Evolutionary conservation across 2,329 filamentous ascomycete species (phyloP), one percentile per base, ranked within the genome.

Genomic region (Exophiala dermatitidis): DNA sequence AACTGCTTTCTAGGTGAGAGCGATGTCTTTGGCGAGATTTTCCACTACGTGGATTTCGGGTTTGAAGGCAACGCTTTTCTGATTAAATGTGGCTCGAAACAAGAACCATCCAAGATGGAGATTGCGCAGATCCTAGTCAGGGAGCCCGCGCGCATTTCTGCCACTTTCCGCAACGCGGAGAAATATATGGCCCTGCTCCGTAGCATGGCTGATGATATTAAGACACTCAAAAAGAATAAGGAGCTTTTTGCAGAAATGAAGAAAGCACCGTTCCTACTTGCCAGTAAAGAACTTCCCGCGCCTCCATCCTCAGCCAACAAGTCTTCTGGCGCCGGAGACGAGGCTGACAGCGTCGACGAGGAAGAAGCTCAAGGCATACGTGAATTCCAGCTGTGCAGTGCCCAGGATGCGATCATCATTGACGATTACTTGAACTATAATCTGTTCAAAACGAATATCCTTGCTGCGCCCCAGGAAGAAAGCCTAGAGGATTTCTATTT

Each of bases 1-100:
- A 77, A 83, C 38, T 90, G 86, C 58, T 98, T 95, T 67, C 76
- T 98, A 1, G 93, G 93, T 5, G 76, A 79, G 33, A 76, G 78
- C 48, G 74, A 80, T 51, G 77, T 84, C 60, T 98, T 94, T 64
- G 86, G 82, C 7, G 87, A 95, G 32, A 94, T 98, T 32, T 95
- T 98, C 61, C 90, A 97, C 66, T 98, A 96, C 69, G 90, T 97
- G 9, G 88, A 97, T 67, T 98, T 96, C 71, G 90, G 91, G 0
- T 73, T 78, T 33, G 84, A 91, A 66, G 91, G 88, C 1, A 97
- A 97, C 64, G 77, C 86, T 0, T 98, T 98, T 64, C 73, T 98
- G 12, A 81, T 90, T 62, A 87, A 88, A 58, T 88, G 90, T 60
- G 93, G 93, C 6, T 91, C 90, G 2, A 96, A 95, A 69, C 84